Conservation (phyloP, 371 early-diverging fungal genomes). For the Mortierella sp. region DNA sequence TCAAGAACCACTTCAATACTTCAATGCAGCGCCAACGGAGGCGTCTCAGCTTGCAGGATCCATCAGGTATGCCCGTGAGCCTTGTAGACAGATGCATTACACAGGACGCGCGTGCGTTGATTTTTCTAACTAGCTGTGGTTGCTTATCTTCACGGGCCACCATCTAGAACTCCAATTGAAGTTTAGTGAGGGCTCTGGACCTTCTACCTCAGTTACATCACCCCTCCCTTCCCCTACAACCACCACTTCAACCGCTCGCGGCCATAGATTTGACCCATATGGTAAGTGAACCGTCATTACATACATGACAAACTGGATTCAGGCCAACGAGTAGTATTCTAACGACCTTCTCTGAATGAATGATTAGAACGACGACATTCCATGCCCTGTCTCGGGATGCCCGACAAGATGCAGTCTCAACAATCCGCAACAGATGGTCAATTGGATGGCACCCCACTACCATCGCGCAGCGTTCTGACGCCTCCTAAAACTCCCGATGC, state of each 20-base stretch:
- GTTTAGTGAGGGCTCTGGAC: slow-evolving; percentile 19
- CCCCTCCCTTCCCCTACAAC: slow-evolving; percentile 39
- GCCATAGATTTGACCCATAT: slow-evolving; percentile 44
- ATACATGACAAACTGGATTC: no score
- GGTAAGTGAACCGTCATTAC: slow-evolving; percentile 20
- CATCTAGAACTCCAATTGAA: slow-evolving; percentile 49
- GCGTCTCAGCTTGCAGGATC: slow-evolving; percentile 42
- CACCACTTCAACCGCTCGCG: slow-evolving; percentile 18
- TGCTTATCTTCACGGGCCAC: no score
- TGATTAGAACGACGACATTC: slow-evolving; percentile 42
- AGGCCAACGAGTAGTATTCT: no score
- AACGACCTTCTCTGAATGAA: no score
- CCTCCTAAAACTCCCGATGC: slow-evolving; percentile 37
- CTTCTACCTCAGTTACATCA: slow-evolving; percentile 14
- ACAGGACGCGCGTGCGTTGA: no score
- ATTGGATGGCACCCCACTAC: background rate
- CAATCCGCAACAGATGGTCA: slow-evolving; percentile 4
- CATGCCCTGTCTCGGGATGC: slow-evolving; percentile 42
- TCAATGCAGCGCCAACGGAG: slow-evolving; percentile 57
- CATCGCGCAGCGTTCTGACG: slow-evolving; percentile 13
- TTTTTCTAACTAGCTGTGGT: no score
- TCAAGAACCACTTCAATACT: slow-evolving; percentile 57
- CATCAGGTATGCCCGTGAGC: slow-evolving; percentile 23
- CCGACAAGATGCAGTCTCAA: slow-evolving; percentile 18
- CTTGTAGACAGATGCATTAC: no score